Base-by-base conservation (phyloP, 2,329 filamentous ascomycete species). In the Paraconiothyrium sp. region DNA sequence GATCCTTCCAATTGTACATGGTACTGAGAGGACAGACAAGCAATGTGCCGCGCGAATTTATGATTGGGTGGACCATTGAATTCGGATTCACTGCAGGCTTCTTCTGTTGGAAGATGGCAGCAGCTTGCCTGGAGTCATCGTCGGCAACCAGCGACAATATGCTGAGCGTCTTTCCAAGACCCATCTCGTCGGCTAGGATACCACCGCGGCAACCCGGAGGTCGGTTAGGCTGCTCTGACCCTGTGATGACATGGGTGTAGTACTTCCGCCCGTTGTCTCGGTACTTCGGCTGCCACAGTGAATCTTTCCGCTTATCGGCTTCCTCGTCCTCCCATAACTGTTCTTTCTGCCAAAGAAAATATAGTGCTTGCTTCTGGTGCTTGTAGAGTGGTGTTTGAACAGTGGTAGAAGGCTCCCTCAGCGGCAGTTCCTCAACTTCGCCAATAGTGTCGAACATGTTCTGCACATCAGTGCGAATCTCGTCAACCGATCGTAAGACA, bases 1-100 rank as follows among this genome's bases (percentile, higher is more conserved):
- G 95, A 68, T 93, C 89, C 70, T 94, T 91, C 95, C 95, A 99
- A 72, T 98, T 99, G 30, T 91, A 90, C 60, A 98, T 89, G 0
- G 94, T 95, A 72, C 92, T 97, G 2, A 97, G 85, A 0, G 95
- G 95, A 59, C 92, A 96, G 16, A 99, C 88, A 20, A 99, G 85
- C 35, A 99, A 82, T 0, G 95, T 98, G 0, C 92, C 89, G 72
- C 89, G 91, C 6, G 88, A 88, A 71, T 97, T 97, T 46, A 83
- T 84, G 22, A 81, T 11, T 73, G 79, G 13, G 14, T 69, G 69
- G 8, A 73, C 62, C 37, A 57, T 52, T 55, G 3, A 49, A 35
- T 27, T 50, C 41, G 7, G 55, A 52, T 9, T 60, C 64, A 75
- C 69, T 54, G 76, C 75, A 5, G 90, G 88, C 3, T 78, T 69